Conservation (phyloP, 2,329 filamentous ascomycete species). For the Alternaria longipes region DNA sequence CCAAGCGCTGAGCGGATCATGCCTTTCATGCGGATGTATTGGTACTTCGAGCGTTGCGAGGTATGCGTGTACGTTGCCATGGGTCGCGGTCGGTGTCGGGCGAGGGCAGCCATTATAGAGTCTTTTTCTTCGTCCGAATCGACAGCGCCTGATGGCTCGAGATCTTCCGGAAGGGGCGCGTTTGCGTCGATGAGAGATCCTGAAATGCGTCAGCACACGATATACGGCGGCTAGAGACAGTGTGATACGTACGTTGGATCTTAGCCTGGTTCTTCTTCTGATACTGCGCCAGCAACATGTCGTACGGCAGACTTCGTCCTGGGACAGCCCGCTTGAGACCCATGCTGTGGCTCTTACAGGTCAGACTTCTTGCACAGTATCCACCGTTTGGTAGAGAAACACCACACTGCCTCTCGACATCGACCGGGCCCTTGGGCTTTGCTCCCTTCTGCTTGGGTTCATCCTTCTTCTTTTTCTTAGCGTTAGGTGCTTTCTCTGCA, state of each 20-base stretch:
- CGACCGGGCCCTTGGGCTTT: slow-evolving; percentile 90
- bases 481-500: slow-evolving; percentile 80
- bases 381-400: slow-evolving; percentile 85
- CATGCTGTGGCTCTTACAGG: slow-evolving; percentile 96
- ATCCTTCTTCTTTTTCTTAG: slow-evolving; percentile 92
- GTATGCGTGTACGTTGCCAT: slow-evolving; percentile 71
- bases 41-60: slow-evolving; percentile 64
- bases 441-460: slow-evolving; percentile 83
- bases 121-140: slow-evolving; percentile 96
- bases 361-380: slow-evolving; percentile 86
- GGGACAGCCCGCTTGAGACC: slow-evolving; percentile 89
- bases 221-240: not conserved
- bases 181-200: slow-evolving; percentile 95
- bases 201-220: slow-evolving; percentile 49
- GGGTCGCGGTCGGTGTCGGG: slow-evolving; percentile 79
- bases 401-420: slow-evolving; percentile 93
- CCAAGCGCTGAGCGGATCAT: slow-evolving; percentile 68
- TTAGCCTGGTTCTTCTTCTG: slow-evolving; percentile 98
- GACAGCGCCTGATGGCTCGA: slow-evolving; percentile 74
- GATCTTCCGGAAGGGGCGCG: slow-evolving; percentile 85
- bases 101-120: slow-evolving; percentile 80
- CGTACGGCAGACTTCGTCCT: slow-evolving; percentile 86
- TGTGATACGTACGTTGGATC: slow-evolving; percentile 78
- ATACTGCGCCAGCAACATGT: slow-evolving; percentile 77
- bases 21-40: slow-evolving; percentile 70